Evolutionary conservation across 2,329 filamentous ascomycete genomes (phyloP), one percentile per base, ranked within the genome.

Genomic region (Tolypocladium sp.): DNA sequence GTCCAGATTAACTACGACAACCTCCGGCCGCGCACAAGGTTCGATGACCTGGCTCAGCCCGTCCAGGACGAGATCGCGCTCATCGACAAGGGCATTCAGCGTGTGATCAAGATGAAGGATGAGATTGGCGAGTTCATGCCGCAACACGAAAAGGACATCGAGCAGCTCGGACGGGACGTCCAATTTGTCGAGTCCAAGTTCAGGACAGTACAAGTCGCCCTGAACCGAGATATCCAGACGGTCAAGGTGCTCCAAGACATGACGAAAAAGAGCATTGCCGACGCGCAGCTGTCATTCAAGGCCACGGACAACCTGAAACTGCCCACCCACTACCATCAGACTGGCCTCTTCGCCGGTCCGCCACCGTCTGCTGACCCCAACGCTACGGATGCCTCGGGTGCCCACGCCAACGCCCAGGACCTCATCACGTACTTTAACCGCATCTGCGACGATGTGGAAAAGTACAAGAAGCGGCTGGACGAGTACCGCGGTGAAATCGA

Each of bases 21-120:
- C 69, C 79, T 97, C 61, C 86, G 91, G 57, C 88, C 89, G 20
- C 96, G 92, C 0, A 96, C 92, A 4, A 90, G 94, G 62, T 97
- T 94, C 77, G 91, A 92, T 70, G 93, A 96, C 72, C 86, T 96
- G 35, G 85, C 90, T 61, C 89, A 93, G 64, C 85, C 90, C 37
- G 79, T 96, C 20, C 91, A 96, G 69, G 84, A 86, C 62, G 78
- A 91, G 64, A 89, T 99, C 62, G 85, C 90, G 62, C 76, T 80
- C 12, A 85, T 96, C 63, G 93, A 99, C 73, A 83, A 84, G 60
- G 85, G 88, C 63, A 93, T 99, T 66, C 84, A 91, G 66, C 81
- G 82, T 58, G 91, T 94, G 70, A 92, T 96, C 68, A 81, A 82
- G 60, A 87, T 88, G 72, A 88, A 90, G 69, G 85, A 89, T 65